Evolutionary conservation across 2,329 filamentous ascomycete species (phyloP).

Genomic region (Aspergillus quadricinctus): DNA sequence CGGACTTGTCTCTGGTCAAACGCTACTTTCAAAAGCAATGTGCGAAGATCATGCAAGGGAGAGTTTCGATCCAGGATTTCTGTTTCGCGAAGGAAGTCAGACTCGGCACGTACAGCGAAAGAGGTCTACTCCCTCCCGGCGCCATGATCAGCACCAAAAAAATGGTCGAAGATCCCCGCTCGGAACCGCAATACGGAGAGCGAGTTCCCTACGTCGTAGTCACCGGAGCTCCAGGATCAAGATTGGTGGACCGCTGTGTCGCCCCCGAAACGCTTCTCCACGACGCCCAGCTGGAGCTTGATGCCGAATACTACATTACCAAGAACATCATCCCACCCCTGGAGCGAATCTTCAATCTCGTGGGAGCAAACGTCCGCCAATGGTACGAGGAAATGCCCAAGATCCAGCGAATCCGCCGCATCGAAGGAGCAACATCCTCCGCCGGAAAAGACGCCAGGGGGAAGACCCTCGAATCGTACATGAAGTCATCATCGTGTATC

Average conservation of each 20-base stretch:
- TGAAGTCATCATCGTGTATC: slow-evolving; percentile 74
- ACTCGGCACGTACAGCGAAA: slow-evolving; percentile 80
- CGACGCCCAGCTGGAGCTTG: slow-evolving; percentile 73
- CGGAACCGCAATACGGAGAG: slow-evolving; percentile 92
- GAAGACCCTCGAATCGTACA: slow-evolving; percentile 89
- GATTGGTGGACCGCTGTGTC: slow-evolving; percentile 85
- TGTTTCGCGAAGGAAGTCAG: slow-evolving; percentile 92
- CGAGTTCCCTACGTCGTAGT: slow-evolving; percentile 92
- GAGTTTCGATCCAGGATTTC: slow-evolving; percentile 89
- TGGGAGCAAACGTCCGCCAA: slow-evolving; percentile 80
- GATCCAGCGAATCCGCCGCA: slow-evolving; percentile 66
- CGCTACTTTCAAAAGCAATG: slow-evolving; percentile 86
- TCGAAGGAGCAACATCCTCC: slow-evolving; percentile 42
- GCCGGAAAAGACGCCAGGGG: slow-evolving; percentile 40
- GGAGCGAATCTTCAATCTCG: slow-evolving; percentile 93
- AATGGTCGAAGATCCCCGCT: slow-evolving; percentile 80
- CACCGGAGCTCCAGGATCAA: slow-evolving; percentile 77
- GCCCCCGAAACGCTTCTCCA: slow-evolving; percentile 76
- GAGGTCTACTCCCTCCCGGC: slow-evolving; percentile 74
- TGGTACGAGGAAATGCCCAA: slow-evolving; percentile 99
- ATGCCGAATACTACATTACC: slow-evolving; percentile 93
- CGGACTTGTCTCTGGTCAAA: slow-evolving; percentile 85
- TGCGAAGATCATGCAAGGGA: slow-evolving; percentile 83
- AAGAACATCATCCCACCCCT: slow-evolving; percentile 95
- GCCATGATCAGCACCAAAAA: slow-evolving; percentile 80